Evolutionary conservation across 2,329 filamentous ascomycete species (phyloP).

Genomic region (Ophiosphaerella korrae): DNA sequence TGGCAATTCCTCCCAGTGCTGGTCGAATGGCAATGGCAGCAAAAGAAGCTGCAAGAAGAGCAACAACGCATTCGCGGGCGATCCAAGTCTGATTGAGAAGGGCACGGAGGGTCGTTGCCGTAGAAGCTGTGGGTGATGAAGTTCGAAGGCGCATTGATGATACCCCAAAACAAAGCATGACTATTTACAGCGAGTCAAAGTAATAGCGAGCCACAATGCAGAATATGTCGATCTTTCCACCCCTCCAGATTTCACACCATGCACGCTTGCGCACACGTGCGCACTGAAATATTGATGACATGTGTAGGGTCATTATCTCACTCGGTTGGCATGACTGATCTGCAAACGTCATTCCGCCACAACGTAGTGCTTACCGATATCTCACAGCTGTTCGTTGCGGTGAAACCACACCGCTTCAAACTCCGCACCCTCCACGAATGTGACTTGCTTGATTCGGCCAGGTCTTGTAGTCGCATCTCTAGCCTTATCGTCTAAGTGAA

Average conservation of each 20-base stretch:
- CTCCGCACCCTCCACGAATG: conserved; percentile 8
- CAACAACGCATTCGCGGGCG: conserved; percentile 39
- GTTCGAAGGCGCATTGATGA: conserved; percentile 25
- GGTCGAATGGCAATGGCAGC: conserved; percentile 80
- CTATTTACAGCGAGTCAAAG: conserved; percentile 22
- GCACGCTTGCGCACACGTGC: conserved; percentile 8
- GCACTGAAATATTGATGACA: conserved; percentile 17
- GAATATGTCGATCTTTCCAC: conserved; percentile 12
- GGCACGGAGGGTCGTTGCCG: conserved; percentile 5
- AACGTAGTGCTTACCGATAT: background rate
- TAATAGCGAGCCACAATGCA: conserved; percentile 18
- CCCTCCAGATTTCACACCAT: conserved; percentile 2
- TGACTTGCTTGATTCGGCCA: background rate
- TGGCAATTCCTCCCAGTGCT: conserved; percentile 92
- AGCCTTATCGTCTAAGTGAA: conserved; percentile 2
- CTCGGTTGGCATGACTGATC: background rate
- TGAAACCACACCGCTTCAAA: conserved; percentile 3
- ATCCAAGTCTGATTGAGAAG: conserved; percentile 31
- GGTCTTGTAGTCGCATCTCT: background rate
- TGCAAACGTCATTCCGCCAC: background rate
- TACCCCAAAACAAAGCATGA: conserved; percentile 29
- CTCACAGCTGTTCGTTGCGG: conserved; percentile 1
- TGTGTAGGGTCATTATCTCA: conserved; percentile 15
- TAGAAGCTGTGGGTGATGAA: conserved; percentile 10
- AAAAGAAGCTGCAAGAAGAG: conserved; percentile 50